Evolutionary conservation across 1,284 basidiomycete species (phyloP), one percentile per base, ranked within the genome.

Genomic region (Tylopilus sp.): DNA sequence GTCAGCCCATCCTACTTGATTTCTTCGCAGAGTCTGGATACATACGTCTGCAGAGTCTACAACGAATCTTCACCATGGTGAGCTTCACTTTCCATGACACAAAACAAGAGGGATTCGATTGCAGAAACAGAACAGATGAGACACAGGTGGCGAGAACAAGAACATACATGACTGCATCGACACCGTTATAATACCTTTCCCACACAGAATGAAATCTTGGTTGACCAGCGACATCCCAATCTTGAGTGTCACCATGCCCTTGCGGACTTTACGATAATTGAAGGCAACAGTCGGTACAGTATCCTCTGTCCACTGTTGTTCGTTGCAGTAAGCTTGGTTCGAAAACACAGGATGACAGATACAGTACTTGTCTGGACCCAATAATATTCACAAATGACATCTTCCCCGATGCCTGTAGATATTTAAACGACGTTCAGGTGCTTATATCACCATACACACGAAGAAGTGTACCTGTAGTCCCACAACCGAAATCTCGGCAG

Each of bases 141-240:
- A 35, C 10, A 34, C 17, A 25, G 39, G 53, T 6, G 17, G 3
- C 71, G 33, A 39, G 17, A 31, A 31, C 3, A 41, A 68, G 63
- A 33, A 85, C 94, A 77, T 80, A 98, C 90, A 98, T 89, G 57
- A 99, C 93, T 14, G 96, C 96, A 75, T 96, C 93, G 1, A 96
- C 95, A 17, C 96, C 97, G 68, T 92, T 89, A 80, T 96, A 98
- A 79, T 98, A 99, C 53, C 97, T 85, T 81, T 98, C 95, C 97
- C 95, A 94, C 89, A 93, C 93, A 50, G 90, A 90, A 35, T 96
- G 89, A 77, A 98, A 99, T 76, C 95, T 93, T 4, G 96, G 93
- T 83, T 98, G 96, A 25, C 96, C 96, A 74, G 94, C 95, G 70
- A 98, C 93, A 79, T 98, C 96, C 96, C 96, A 58, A 98, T 90